These are phyloP conservation scores for Crassisporium funariophilum DNA, from an alignment of 768 basidiomycete genomes.

Conservation along the genomic window DNA sequence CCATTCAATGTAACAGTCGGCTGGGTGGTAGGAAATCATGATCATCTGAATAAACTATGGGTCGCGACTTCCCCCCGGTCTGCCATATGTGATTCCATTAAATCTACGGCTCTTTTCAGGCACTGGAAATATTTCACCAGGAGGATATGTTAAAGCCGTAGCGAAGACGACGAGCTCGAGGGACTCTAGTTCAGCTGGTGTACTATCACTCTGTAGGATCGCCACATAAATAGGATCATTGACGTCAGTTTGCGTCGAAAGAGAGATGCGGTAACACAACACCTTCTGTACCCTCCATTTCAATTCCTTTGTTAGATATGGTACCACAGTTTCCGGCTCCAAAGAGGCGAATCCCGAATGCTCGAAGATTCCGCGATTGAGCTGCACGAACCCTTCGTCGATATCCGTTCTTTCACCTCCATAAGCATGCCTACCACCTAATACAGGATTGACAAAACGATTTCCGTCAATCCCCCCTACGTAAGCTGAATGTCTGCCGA, in stretches of 20 bases:
- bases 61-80: conserved; percentile 10
- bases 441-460: too few species aligned
- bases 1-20: too few species aligned
- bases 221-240: not conserved
- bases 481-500: conserved; percentile 42
- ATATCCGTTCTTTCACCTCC: too few species aligned
- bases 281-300: conserved; percentile 43
- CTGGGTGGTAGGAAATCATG: too few species aligned
- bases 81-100: conserved; percentile 10
- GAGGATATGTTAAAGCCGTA: conserved; percentile 4
- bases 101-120: conserved; percentile 7
- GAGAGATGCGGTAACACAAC: too few species aligned
- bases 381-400: conserved; percentile 42
- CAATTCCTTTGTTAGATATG: conserved; percentile 38
- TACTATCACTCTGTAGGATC: conserved; percentile 3
- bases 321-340: conserved; percentile 33
- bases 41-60: too few species aligned
- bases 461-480: conserved; percentile 27
- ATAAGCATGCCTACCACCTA: too few species aligned
- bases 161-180: conserved; percentile 12
- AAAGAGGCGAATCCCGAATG: conserved; percentile 27
- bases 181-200: not conserved
- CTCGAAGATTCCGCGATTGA: conserved; percentile 33
- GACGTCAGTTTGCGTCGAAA: too few species aligned
- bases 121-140: conserved; percentile 9